A percentile compares a stretch with the other conserved stretches of the same genome.
Conservation (phyloP, 2,329 filamentous ascomycete species). For the Pestalotiopsis sp. region DNA sequence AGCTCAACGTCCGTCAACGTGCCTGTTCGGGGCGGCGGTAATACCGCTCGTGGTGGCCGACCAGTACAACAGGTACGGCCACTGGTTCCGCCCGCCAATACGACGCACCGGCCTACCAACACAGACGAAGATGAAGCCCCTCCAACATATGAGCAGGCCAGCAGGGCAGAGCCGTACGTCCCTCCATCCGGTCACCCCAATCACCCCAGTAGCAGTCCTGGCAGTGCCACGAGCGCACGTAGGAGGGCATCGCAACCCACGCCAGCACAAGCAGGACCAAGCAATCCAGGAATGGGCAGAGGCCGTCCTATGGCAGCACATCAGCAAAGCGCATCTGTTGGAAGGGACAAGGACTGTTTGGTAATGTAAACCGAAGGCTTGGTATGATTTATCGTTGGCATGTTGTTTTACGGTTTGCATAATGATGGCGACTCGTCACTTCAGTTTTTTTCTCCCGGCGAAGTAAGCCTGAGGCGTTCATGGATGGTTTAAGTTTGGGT, state of each 20-base stretch:
- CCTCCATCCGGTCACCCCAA: slow-evolving; percentile 55
- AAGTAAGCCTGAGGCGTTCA: not conserved
- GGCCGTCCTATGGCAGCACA: slow-evolving; percentile 17
- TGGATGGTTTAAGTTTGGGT: not conserved
- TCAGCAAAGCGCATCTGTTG: slow-evolving; percentile 16
- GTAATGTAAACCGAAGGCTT: slow-evolving; percentile 24
- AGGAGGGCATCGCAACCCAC: slow-evolving; percentile 14
- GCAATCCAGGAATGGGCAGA: slow-evolving; percentile 41
- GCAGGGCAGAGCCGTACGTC: slow-evolving; percentile 52
- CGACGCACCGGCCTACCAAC: slow-evolving; percentile 39
- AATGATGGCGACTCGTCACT: not conserved
- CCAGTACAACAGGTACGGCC: slow-evolving; percentile 46
- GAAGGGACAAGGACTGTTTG: slow-evolving; percentile 30
- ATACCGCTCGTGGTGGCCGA: slow-evolving; percentile 19
- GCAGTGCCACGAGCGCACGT: slow-evolving; percentile 22
- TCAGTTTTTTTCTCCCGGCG: not conserved
- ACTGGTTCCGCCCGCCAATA: slow-evolving; percentile 44
- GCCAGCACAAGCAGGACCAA: slow-evolving; percentile 17
- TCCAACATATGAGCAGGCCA: slow-evolving; percentile 61
- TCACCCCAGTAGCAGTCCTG: slow-evolving; percentile 45
- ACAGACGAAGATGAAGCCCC: slow-evolving; percentile 53
- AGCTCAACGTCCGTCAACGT: slow-evolving; percentile 25
- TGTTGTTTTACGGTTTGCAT: not conserved
- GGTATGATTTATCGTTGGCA: not conserved
- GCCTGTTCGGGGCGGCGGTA: slow-evolving; percentile 19